Evolutionary conservation across 2,329 filamentous ascomycete species (phyloP), one percentile per base, ranked within the genome.

Genomic region (Aspergillus uvarum): DNA sequence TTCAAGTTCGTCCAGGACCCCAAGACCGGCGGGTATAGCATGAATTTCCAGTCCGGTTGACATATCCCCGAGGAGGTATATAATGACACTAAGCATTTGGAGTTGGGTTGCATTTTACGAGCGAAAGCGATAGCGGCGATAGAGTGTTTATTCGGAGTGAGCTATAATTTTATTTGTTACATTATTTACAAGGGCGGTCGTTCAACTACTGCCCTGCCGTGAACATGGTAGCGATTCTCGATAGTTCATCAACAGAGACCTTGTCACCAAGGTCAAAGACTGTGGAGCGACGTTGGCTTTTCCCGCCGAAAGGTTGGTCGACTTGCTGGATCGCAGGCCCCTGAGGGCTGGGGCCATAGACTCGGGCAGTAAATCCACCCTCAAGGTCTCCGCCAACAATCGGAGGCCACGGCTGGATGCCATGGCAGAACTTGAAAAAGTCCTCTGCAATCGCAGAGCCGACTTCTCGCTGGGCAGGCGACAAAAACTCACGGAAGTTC

Each of bases 1-100:
- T 98, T 99, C 72, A 87, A 96, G 64, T 96, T 98, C 83, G 87
- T 89, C 29, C 91, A 97, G 76, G 94, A 97, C 71, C 90, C 94
- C 69, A 89, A 89, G 63, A 90, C 88, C 1, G 95, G 95, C 1
- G 93, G 92, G 0, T 98, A 98, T 77, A 96, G 90, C 76, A 90
- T 99, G 88, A 94, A 93, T 67, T 96, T 98, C 60, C 76, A 79
- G 52, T 75, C 71, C 10, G 48, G 48, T 11, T 73, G 59, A 71
- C 10, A 5, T 38, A 2, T 1, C 26, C 26, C 26, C 3, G 2
- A 8, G 26, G 0, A 7, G 5, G 31, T 11, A 44, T 14, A 26
- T 51, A 16, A 35, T 35, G 51, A 42, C 53, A 31, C 35, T n/a
- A 7, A 11, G 53, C 24, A 48, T 48, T 19, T 48, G 53, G 44